Percentiles rank a stretch among this genome's conserved stretches.
Conservation (phyloP, 768 basidiomycete genomes). For the Mycena galericulata region DNA sequence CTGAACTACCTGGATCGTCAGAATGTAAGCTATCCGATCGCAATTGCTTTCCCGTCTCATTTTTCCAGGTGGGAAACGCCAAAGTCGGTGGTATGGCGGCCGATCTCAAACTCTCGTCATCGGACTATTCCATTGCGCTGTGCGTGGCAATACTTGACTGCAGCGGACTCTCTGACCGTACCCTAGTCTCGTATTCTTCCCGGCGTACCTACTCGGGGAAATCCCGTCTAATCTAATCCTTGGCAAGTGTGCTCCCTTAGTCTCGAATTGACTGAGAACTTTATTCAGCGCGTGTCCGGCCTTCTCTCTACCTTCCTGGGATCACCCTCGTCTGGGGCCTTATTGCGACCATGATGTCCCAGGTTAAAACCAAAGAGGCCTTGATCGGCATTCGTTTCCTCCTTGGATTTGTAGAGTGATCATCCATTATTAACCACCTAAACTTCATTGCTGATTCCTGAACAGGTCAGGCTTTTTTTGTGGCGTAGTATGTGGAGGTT, state of each 20-base stretch:
- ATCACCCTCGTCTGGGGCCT: conserved; percentile 30
- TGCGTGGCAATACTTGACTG: conserved; percentile 20
- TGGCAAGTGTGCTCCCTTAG: conserved; percentile 19
- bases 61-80: conserved; percentile 25
- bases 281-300: conserved; percentile 26
- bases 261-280: conserved; percentile 20
- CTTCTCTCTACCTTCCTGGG: conserved; percentile 27
- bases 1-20: conserved; percentile 31
- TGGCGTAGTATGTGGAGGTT: conserved; percentile 25
- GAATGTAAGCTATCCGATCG: conserved; percentile 21
- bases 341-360: conserved; percentile 28
- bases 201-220: conserved; percentile 29
- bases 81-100: conserved; percentile 31
- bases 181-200: conserved; percentile 28
- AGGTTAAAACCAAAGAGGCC: conserved; percentile 27
- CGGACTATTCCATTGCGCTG: conserved; percentile 30
- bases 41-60: conserved; percentile 8
- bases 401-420: conserved; percentile 29
- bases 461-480: conserved; percentile 29
- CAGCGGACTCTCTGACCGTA: conserved; percentile 15
- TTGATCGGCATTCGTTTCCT: conserved; percentile 28
- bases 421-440: conserved; percentile 16
- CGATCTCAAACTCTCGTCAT: conserved; percentile 29
- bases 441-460: conserved; percentile 22
- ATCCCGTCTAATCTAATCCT: conserved; percentile 30